phyloP scores from a whole-genome alignment of 2,329 filamentous ascomycete species.

The Paracamarosporium sp. region DNA sequence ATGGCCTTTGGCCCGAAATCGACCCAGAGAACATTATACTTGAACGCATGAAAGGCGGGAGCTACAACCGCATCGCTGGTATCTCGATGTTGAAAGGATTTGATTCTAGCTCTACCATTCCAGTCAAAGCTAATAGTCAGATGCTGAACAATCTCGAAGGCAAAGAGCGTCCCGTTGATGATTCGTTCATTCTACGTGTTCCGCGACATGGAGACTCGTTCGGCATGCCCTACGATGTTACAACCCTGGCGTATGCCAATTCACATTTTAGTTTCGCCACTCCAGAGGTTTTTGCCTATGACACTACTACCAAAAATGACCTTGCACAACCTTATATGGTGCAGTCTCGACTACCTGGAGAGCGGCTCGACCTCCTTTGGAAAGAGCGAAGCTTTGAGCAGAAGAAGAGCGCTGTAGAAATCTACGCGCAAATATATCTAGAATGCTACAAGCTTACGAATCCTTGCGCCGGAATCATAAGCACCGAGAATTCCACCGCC shows the following conservation, averaged over 20 bases:
- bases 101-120: too few relatives aligned
- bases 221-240: background rate
- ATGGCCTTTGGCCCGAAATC: too few relatives aligned
- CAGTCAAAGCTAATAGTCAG: too few relatives aligned
- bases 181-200: slow-evolving; percentile 17
- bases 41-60: too few relatives aligned
- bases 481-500: background rate
- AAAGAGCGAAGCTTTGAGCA: slow-evolving; percentile 6
- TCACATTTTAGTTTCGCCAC: slow-evolving; percentile 2
- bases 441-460: background rate
- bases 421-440: background rate
- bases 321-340: slow-evolving; percentile 13
- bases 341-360: slow-evolving; percentile 12
- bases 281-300: slow-evolving; percentile 5
- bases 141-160: too few relatives aligned
- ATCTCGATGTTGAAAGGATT: too few relatives aligned
- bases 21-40: too few relatives aligned
- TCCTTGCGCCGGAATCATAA: background rate
- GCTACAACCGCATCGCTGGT: too few relatives aligned
- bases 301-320: slow-evolving; percentile 6
- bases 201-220: background rate
- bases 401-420: background rate
- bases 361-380: background rate
- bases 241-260: slow-evolving; percentile 3
- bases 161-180: background rate